These are phyloP conservation scores for Hypericum perforatum DNA, from an alignment of 345 rosid species.

Conservation along the genomic window DNA sequence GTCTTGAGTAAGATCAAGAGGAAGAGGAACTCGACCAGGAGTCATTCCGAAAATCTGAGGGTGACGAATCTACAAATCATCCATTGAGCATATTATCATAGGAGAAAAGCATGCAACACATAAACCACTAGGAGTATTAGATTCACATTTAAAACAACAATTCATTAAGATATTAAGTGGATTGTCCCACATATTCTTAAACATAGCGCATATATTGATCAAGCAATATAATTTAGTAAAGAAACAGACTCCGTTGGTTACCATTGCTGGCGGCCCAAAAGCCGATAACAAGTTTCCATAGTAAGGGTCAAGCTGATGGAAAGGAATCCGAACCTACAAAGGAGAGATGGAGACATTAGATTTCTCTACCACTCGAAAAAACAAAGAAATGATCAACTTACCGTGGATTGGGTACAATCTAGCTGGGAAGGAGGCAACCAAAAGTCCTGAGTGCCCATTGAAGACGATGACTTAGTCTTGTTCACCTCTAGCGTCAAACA, in stretches of 20 bases:
- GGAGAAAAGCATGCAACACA: no score
- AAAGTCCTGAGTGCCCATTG: constrained; percentile 38
- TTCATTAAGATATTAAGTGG: no score
- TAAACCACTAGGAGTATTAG: no score
- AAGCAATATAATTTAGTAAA: neutral
- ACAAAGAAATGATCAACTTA: constrained; percentile 20
- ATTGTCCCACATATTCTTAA: no score
- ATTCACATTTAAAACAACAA: no score
- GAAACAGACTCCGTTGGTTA: constrained; percentile 16
- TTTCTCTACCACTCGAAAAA: constrained; percentile 6
- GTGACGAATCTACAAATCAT: no score
- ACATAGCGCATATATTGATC: no score
- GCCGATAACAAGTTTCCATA: constrained; percentile 35
- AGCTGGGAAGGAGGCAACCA: constrained; percentile 39
- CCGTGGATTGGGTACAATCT: constrained; percentile 19
- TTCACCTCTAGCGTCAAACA: constrained; percentile 28
- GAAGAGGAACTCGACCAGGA: constrained; percentile 25
- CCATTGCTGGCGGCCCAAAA: constrained; percentile 40
- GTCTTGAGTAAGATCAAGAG: constrained; percentile 32
- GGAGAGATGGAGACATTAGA: constrained; percentile 11
- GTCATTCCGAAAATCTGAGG: no score
- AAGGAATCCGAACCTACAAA: constrained; percentile 34
- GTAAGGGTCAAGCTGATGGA: constrained; percentile 50
- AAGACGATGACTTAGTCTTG: constrained; percentile 26
- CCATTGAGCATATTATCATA: no score